Percentiles rank a stretch among this genome's conserved stretches.
phyloP scores from a whole-genome alignment of 805 yeast species.

The Candida chauliodis region DNA sequence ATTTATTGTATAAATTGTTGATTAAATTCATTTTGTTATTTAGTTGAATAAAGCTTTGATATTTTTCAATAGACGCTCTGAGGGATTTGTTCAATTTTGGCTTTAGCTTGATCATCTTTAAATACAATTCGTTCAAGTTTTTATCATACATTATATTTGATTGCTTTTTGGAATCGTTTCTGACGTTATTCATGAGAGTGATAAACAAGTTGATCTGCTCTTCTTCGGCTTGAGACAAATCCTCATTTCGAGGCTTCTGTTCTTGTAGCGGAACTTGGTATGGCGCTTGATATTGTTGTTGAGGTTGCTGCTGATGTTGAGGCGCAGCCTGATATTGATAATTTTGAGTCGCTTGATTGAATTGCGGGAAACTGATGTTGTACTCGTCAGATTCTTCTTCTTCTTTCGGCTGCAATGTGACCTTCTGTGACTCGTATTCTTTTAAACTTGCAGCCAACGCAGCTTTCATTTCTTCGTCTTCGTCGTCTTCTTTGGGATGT shows the following conservation, averaged over 20 bases:
- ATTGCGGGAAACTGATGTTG: slow-evolving; percentile 24
- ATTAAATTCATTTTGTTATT: slow-evolving; percentile 77
- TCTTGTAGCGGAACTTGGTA: slow-evolving; percentile 10
- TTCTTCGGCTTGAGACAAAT: slow-evolving; percentile 60
- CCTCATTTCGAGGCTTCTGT: slow-evolving; percentile 18
- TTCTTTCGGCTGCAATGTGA: slow-evolving; percentile 11
- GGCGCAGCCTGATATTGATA: slow-evolving; percentile 7
- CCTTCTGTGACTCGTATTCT: slow-evolving; percentile 51
- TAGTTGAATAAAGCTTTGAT: slow-evolving; percentile 67
- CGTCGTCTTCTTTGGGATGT: slow-evolving; percentile 40
- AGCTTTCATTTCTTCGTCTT: slow-evolving; percentile 80
- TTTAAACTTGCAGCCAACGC: slow-evolving; percentile 90
- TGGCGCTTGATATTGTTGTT: slow-evolving; percentile 4
- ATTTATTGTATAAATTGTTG: slow-evolving; percentile 69
- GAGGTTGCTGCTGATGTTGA: too few relatives aligned
- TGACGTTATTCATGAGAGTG: slow-evolving; percentile 54
- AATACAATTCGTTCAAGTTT: slow-evolving; percentile 54
- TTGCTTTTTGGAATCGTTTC: slow-evolving; percentile 44
- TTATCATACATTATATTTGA: slow-evolving; percentile 41
- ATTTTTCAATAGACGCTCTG: slow-evolving; percentile 53
- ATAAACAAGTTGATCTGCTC: slow-evolving; percentile 67
- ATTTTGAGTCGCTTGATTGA: slow-evolving; percentile 5
- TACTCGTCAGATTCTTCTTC: slow-evolving; percentile 26
- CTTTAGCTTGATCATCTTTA: slow-evolving; percentile 55
- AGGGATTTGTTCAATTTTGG: slow-evolving; percentile 68